Base-by-base conservation (phyloP, 441 rosid species). In the Adansonia madagascariensis region DNA sequence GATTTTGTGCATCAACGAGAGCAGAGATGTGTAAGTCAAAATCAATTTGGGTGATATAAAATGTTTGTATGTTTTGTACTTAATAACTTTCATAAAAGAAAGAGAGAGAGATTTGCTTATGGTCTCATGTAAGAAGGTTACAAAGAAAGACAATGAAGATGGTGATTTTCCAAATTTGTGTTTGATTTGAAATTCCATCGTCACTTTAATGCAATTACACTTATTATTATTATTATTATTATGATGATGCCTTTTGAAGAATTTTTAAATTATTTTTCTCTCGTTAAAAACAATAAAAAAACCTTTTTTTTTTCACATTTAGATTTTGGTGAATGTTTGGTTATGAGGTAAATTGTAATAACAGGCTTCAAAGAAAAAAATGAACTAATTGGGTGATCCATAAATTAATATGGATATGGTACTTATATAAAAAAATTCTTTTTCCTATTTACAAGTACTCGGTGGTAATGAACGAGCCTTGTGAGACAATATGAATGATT, bases 111-210 rank as follows among this genome's bases (percentile, higher is more conserved):
- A 78, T 71, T 81, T 76, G 86, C 81, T 86, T 83, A 77, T 79
- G 81, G 62, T 80, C 83, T 80, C 78, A 77, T 83, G 83, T 77
- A 75, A 84, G 82, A 83, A 79, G 78, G 80, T 55, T 70, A 39
- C 64, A 44, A 74, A 10, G 80, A 1, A 70, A 56, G 83, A 69
- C 17, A 81, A 84, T 80, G 75, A 81, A 74, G 82, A 75, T 70
- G 85, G 81, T 77, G 84, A 84, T 84, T 84, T 75, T 77, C 75
- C 84, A 75, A 56, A 6, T 69, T 78, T 63, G 41, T 47, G 14
- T 70, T 56, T 20, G 12, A 12, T 47, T 62, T 46, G 60, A 17
- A 60, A 11, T 41, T 17, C 9, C 15, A 43, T 17, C 9, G 12
- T 18, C 4, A 0, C 4, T 68, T 68, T 56, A 18, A 18, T 8